Evolutionary conservation across 192 early-diverging fungal genomes (phyloP).

Genomic region (Backusella luteola): DNA sequence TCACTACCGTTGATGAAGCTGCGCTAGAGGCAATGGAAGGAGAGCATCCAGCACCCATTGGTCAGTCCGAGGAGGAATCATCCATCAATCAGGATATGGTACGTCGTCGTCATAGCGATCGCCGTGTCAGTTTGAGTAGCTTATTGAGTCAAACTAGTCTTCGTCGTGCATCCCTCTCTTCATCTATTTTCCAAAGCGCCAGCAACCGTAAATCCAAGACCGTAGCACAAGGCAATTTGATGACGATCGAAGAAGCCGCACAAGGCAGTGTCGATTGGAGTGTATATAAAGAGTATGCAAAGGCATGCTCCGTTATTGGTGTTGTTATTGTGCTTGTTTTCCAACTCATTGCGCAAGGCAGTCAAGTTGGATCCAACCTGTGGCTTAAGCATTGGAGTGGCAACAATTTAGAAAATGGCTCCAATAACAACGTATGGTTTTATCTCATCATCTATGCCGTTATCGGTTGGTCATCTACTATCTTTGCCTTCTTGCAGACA

Average conservation of each 20-base stretch:
- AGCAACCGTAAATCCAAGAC: slow-evolving; percentile 16
- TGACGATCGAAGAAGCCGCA: slow-evolving; percentile 76
- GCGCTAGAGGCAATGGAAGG: background rate
- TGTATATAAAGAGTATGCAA: slow-evolving; percentile 80
- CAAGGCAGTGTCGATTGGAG: slow-evolving; percentile 76
- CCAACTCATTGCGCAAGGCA: slow-evolving; percentile 53
- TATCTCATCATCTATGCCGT: slow-evolving; percentile 79
- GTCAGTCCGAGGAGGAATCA: background rate
- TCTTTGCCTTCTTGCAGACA: slow-evolving; percentile 63
- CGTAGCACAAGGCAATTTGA: slow-evolving; percentile 42
- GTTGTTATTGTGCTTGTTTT: slow-evolving; percentile 59
- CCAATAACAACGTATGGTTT: slow-evolving; percentile 43
- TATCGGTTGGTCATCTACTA: slow-evolving; percentile 67
- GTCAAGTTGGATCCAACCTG: slow-evolving; percentile 59
- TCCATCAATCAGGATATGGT: slow-evolving; percentile 10
- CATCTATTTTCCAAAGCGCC: slow-evolving; percentile 28
- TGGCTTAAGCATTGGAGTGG: slow-evolving; percentile 79
- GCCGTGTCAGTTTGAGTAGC: slow-evolving; percentile 14
- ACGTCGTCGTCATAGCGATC: background rate
- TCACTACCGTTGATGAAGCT: background rate
- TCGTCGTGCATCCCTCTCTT: slow-evolving; percentile 54
- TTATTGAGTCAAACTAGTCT: slow-evolving; percentile 41
- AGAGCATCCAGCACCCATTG: background rate
- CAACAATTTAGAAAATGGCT: slow-evolving; percentile 44
- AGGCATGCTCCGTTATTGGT: slow-evolving; percentile 62